phyloP scores from a whole-genome alignment of 495 filamentous ascomycete species.

The Penicillium samsonianum region DNA sequence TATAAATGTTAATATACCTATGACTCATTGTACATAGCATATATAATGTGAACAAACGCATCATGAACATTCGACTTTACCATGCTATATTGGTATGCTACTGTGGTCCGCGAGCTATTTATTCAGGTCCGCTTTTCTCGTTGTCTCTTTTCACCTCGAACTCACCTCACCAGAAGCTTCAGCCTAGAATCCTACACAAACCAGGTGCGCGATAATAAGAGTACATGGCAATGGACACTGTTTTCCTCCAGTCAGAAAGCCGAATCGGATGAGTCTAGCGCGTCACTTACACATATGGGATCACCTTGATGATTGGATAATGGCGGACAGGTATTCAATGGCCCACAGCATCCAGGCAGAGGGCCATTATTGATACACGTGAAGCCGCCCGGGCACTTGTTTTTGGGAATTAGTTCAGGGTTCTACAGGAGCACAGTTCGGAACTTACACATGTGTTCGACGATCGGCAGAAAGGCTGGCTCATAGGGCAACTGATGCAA shows the following conservation, averaged over 20 bases:
- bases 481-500: slow-evolving; percentile 17
- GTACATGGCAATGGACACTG: slow-evolving; percentile 21
- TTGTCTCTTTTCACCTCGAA: neutral
- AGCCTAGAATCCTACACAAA: slow-evolving; percentile 14
- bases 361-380: slow-evolving; percentile 20
- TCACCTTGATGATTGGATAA: slow-evolving; percentile 17
- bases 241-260: neutral
- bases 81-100: neutral
- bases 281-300: slow-evolving; percentile 25
- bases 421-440: too few relatives aligned
- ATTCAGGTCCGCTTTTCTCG: neutral
- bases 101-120: neutral
- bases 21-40: slow-evolving; percentile 8
- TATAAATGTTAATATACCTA: slow-evolving; percentile 2
- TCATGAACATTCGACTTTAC: neutral
- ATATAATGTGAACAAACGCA: slow-evolving; percentile 1
- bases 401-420: neutral
- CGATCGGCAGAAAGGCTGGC: slow-evolving; percentile 15
- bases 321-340: slow-evolving; percentile 19
- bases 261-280: neutral
- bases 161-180: neutral
- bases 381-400: slow-evolving; percentile 21
- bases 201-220: slow-evolving; percentile 4
- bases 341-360: slow-evolving; percentile 23
- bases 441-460: slow-evolving; percentile 25